These are phyloP conservation scores for Arachnopeziza araneosa DNA, from an alignment of 2,329 filamentous ascomycete genomes.

Conservation along the genomic window DNA sequence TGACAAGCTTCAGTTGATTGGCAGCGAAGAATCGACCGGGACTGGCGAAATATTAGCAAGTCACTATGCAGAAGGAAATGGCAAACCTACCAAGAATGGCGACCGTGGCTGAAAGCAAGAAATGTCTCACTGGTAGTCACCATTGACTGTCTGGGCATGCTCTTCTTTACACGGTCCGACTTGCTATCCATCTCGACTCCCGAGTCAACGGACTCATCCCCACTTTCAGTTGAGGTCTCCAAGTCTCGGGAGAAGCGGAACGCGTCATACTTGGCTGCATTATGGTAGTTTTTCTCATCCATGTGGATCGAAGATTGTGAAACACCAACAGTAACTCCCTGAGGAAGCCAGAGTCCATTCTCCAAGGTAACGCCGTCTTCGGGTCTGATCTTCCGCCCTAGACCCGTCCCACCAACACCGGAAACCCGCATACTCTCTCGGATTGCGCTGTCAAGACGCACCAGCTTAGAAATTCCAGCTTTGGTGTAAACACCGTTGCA, in stretches of 20 bases:
- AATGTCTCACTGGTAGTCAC: slow-evolving; percentile 4
- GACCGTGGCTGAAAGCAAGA: slow-evolving; percentile 11
- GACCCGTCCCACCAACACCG: slow-evolving; percentile 7
- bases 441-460: slow-evolving; percentile 29
- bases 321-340: not conserved
- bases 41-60: not conserved
- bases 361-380: slow-evolving; percentile 13
- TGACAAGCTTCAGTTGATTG: slow-evolving; percentile 8
- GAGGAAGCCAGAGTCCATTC: slow-evolving; percentile 1
- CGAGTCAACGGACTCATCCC: not conserved
- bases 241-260: not conserved
- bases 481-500: slow-evolving; percentile 30
- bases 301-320: not conserved
- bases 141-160: not conserved
- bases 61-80: not conserved
- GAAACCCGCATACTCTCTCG: slow-evolving; percentile 30
- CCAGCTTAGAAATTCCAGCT: slow-evolving; percentile 26
- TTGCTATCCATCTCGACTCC: not conserved
- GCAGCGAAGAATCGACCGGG: slow-evolving; percentile 15
- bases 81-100: slow-evolving; percentile 7
- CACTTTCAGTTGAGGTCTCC: not conserved
- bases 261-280: not conserved
- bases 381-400: slow-evolving; percentile 20
- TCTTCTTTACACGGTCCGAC: not conserved
- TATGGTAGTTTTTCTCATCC: not conserved